Conservation (phyloP, 352 stramenopile species). For the Globisporangium splendens region DNA sequence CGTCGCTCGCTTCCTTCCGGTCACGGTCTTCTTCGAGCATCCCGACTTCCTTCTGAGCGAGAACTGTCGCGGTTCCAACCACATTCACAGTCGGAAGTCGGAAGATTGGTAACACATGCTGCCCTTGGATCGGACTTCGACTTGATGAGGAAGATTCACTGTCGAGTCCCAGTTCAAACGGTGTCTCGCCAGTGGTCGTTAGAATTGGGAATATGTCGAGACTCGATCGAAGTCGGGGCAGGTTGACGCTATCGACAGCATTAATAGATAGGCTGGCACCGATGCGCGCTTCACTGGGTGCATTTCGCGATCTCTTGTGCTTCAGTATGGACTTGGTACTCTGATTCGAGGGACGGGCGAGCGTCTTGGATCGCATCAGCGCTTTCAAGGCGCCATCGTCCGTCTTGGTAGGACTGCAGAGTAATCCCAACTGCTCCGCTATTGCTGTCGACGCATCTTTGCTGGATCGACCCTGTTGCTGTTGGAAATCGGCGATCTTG, state of each 20-base stretch:
- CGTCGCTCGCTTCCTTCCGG: slow-evolving; percentile 57
- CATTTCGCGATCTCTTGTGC: slow-evolving; percentile 33
- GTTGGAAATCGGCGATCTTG: slow-evolving; percentile 53
- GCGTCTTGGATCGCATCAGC: slow-evolving; percentile 42
- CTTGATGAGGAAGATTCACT: background rate
- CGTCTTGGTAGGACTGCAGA: slow-evolving; percentile 16
- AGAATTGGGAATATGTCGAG: slow-evolving; percentile 73
- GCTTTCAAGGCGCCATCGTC: slow-evolving; percentile 21
- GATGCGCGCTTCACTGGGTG: background rate
- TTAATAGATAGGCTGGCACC: no score
- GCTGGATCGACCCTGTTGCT: slow-evolving; percentile 23
- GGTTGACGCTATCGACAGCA: background rate
- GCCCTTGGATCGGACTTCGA: slow-evolving; percentile 18
- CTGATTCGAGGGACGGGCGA: slow-evolving; percentile 40
- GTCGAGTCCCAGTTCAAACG: slow-evolving; percentile 67
- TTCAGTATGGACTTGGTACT: slow-evolving; percentile 35
- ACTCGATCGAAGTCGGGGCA: slow-evolving; percentile 20
- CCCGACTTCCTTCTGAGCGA: slow-evolving; percentile 42
- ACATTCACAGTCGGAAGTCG: slow-evolving; percentile 60
- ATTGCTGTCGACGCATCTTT: slow-evolving; percentile 12
- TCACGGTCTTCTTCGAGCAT: slow-evolving; percentile 46
- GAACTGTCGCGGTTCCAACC: slow-evolving; percentile 24
- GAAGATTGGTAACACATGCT: slow-evolving; percentile 71
- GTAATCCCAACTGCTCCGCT: slow-evolving; percentile 41
- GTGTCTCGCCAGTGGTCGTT: slow-evolving; percentile 61